A percentile compares a stretch with the other conserved stretches of the same genome.
These are phyloP conservation scores for Sclerospora graminicola DNA, from an alignment of 352 stramenopile genomes.

Conservation along the genomic window DNA sequence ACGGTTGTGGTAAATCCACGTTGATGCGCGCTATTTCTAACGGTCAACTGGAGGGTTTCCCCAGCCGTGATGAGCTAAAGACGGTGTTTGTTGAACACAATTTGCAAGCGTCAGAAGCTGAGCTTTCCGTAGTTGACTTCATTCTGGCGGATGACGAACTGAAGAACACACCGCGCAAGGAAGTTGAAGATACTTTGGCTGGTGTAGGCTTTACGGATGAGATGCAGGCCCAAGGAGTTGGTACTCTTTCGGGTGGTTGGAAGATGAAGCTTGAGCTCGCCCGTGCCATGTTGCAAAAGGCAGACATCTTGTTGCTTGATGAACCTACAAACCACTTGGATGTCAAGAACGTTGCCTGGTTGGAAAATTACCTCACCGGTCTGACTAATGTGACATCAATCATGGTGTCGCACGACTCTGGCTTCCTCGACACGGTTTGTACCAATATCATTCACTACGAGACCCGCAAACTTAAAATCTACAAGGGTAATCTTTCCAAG, in stretches of 20 bases:
- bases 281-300: slow-evolving; percentile 91
- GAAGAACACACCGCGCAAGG: slow-evolving; percentile 82
- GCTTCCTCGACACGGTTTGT: slow-evolving; percentile 96
- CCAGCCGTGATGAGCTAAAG: slow-evolving; percentile 88
- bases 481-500: slow-evolving; percentile 80
- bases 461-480: slow-evolving; percentile 85
- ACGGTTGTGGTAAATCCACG: slow-evolving; percentile 93
- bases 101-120: slow-evolving; percentile 84
- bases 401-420: slow-evolving; percentile 94
- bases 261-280: slow-evolving; percentile 94
- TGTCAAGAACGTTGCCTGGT: slow-evolving; percentile 88
- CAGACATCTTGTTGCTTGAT: slow-evolving; percentile 92
- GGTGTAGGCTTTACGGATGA: slow-evolving; percentile 90
- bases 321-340: too few relatives aligned
- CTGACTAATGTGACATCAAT: slow-evolving; percentile 87
- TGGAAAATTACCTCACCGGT: slow-evolving; percentile 87
- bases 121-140: slow-evolving; percentile 80
- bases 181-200: slow-evolving; percentile 85
- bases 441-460: slow-evolving; percentile 98
- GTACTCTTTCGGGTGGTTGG: slow-evolving; percentile 91
- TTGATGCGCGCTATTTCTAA: slow-evolving; percentile 94
- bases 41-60: slow-evolving; percentile 95
- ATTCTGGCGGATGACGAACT: slow-evolving; percentile 84
- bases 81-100: slow-evolving; percentile 98
- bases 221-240: slow-evolving; percentile 89